phyloP scores from a whole-genome alignment of 2,329 filamentous ascomycete genomes.

The Pyrenochaeta sp. region DNA sequence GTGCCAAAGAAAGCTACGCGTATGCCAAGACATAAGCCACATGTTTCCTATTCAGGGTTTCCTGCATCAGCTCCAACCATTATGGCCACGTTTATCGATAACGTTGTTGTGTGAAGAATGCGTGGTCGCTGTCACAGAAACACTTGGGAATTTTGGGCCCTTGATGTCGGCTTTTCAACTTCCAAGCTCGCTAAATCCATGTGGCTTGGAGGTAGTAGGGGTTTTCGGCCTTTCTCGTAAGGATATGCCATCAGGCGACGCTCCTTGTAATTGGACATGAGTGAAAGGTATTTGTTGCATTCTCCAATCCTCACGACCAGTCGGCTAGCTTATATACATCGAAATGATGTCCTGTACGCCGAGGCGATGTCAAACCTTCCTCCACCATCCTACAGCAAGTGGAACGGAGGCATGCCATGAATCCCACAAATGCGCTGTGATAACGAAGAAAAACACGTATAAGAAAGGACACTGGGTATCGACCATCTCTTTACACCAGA shows the following conservation, averaged over 20 bases:
- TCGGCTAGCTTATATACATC: slow-evolving; percentile 44
- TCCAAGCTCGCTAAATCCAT: not conserved
- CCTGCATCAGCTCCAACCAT: not conserved
- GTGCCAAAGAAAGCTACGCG: slow-evolving; percentile 26
- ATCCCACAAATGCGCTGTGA: slow-evolving; percentile 49
- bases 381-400: slow-evolving; percentile 39
- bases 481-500: slow-evolving; percentile 69
- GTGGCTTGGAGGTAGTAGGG: not conserved
- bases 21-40: slow-evolving; percentile 23
- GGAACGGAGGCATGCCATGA: slow-evolving; percentile 39
- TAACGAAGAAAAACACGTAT: slow-evolving; percentile 48
- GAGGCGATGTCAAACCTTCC: slow-evolving; percentile 39
- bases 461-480: slow-evolving; percentile 38
- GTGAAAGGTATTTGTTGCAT: slow-evolving; percentile 17
- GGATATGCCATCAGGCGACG: not conserved
- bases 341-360: slow-evolving; percentile 42
- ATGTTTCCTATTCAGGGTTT: slow-evolving; percentile 3
- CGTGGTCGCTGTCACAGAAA: not conserved
- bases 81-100: not conserved
- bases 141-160: not conserved
- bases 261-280: not conserved
- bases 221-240: not conserved
- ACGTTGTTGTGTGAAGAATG: not conserved
- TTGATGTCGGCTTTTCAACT: not conserved
- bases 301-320: slow-evolving; percentile 7